Evolutionary conservation across 163 green algal genomes (phyloP).

Genomic region (Picocystis sp.): DNA sequence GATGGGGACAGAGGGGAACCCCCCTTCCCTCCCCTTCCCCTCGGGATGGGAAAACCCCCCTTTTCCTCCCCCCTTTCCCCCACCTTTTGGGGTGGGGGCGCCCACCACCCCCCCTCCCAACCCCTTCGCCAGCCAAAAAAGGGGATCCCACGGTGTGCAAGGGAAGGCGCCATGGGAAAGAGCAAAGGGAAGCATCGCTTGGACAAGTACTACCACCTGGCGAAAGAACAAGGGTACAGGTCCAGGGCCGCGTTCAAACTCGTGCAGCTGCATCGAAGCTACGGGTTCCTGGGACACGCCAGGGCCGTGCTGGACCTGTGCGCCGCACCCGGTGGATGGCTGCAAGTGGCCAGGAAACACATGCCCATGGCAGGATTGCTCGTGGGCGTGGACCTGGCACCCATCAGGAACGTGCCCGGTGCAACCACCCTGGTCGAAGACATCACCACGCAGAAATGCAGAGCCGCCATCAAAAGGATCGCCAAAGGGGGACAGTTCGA

Average conservation of each 20-base stretch:
- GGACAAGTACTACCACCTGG: slow-evolving; percentile 96
- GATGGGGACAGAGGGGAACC: too few species aligned
- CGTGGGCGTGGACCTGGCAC: slow-evolving; percentile 82
- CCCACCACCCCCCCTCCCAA: too few species aligned
- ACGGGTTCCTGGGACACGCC: slow-evolving; percentile 68
- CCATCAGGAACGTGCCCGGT: slow-evolving; percentile 78
- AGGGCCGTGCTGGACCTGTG: slow-evolving; percentile 78
- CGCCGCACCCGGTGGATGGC: slow-evolving; percentile 63
- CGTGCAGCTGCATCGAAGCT: slow-evolving; percentile 94
- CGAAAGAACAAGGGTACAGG: slow-evolving; percentile 95
- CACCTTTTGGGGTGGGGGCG: too few species aligned
- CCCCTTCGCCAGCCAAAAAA: too few species aligned
- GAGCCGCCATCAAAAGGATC: slow-evolving; percentile 53
- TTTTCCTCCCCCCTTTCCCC: too few species aligned
- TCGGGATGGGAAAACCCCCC: too few species aligned
- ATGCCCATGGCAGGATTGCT: slow-evolving; percentile 79
- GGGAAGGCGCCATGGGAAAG: too few species aligned
- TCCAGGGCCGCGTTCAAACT: slow-evolving; percentile 97
- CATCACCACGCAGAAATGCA: slow-evolving; percentile 76
- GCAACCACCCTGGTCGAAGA: slow-evolving; percentile 68
- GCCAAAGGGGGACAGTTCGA: slow-evolving; percentile 60
- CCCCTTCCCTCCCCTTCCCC: too few species aligned
- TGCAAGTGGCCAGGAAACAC: slow-evolving; percentile 80
- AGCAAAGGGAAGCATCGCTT: slow-evolving; percentile 78
- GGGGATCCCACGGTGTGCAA: too few species aligned